Conservation (phyloP, 2,329 filamentous ascomycete genomes). For the Bertia moriformis region DNA sequence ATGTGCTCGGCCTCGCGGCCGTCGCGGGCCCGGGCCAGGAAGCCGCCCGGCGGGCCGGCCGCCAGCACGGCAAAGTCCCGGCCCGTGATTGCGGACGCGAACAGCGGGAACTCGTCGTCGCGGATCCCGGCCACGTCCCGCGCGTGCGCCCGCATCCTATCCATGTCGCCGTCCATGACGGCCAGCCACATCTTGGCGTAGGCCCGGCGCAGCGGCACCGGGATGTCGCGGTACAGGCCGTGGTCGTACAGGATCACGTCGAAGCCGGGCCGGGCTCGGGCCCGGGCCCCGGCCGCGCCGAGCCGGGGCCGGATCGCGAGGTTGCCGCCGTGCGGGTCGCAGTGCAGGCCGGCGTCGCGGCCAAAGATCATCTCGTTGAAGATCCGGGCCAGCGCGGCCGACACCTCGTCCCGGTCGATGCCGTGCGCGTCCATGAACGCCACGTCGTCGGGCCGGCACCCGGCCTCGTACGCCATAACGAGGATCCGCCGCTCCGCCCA, state of each 20-base stretch:
- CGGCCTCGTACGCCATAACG: constrained; percentile 87
- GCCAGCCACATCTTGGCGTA: constrained; percentile 98
- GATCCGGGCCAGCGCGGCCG: constrained; percentile 72
- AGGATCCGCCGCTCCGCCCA: constrained; percentile 82
- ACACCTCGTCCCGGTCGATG: constrained; percentile 91
- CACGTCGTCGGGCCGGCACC: constrained; percentile 76
- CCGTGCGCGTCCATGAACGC: constrained; percentile 72
- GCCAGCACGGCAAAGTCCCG: constrained; percentile 72
- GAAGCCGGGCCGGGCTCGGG: constrained; percentile 58
- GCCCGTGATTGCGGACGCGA: constrained; percentile 90
- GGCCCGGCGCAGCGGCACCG: constrained; percentile 59
- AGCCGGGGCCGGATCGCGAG: constrained; percentile 82
- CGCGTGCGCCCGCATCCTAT: constrained; percentile 74
- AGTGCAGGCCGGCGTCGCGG: constrained; percentile 74
- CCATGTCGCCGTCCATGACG: constrained; percentile 78
- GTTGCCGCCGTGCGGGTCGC: constrained; percentile 92
- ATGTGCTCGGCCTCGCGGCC: constrained; percentile 75
- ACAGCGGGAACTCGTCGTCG: constrained; percentile 83
- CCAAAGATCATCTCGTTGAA: constrained; percentile 99
- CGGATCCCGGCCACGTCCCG: constrained; percentile 77
- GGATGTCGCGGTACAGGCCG: constrained; percentile 87
- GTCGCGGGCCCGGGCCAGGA: constrained; percentile 46
- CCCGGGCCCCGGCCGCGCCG: constrained; percentile 50
- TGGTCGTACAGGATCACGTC: constrained; percentile 95
- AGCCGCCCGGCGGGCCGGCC: constrained; percentile 29